A percentile compares a stretch with the other conserved stretches of the same genome.
Evolutionary conservation across 2,329 filamentous ascomycete genomes (phyloP).

Genomic region (Alternaria ventricosa): DNA sequence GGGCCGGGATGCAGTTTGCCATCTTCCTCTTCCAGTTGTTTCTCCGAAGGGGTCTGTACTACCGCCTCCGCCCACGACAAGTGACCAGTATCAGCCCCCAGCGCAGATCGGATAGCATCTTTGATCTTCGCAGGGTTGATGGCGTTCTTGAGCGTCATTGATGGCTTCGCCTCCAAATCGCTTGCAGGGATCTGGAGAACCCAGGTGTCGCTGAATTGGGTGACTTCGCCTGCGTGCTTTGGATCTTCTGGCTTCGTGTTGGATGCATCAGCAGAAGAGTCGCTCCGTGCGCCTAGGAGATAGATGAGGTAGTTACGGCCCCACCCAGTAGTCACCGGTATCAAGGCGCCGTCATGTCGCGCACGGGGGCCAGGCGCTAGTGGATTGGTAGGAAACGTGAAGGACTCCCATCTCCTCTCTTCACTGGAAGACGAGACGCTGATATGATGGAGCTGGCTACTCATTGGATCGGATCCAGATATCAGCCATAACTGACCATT

Average conservation of each 20-base stretch:
- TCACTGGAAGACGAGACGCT: constrained; percentile 26
- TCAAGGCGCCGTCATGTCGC: constrained; percentile 47
- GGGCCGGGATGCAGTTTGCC: constrained; percentile 56
- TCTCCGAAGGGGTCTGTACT: constrained; percentile 44
- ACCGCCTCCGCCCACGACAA: constrained; percentile 53
- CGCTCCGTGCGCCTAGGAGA: constrained; percentile 46
- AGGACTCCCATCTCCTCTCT: constrained; percentile 47
- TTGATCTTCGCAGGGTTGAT: constrained; percentile 55
- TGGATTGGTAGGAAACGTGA: constrained; percentile 53
- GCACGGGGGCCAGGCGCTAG: constrained; percentile 52
- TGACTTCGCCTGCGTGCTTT: constrained; percentile 19
- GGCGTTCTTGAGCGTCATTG: constrained; percentile 31
- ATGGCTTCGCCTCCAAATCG: constrained; percentile 31
- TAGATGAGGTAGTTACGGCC: constrained; percentile 55
- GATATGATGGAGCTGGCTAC: constrained; percentile 37
- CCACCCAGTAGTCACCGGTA: constrained; percentile 53
- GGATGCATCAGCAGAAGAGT: not conserved
- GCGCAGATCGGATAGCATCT: constrained; percentile 49
- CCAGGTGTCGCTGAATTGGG: constrained; percentile 53
- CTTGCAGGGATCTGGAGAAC: constrained; percentile 53
- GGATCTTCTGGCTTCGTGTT: constrained; percentile 8
- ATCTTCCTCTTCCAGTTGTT: constrained; percentile 38
- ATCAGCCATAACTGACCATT: constrained; percentile 51
- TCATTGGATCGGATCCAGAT: constrained; percentile 41
- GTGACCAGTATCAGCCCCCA: constrained; percentile 51